Base-by-base conservation (phyloP, 2,329 filamentous ascomycete genomes). In the Fusarium sp. region DNA sequence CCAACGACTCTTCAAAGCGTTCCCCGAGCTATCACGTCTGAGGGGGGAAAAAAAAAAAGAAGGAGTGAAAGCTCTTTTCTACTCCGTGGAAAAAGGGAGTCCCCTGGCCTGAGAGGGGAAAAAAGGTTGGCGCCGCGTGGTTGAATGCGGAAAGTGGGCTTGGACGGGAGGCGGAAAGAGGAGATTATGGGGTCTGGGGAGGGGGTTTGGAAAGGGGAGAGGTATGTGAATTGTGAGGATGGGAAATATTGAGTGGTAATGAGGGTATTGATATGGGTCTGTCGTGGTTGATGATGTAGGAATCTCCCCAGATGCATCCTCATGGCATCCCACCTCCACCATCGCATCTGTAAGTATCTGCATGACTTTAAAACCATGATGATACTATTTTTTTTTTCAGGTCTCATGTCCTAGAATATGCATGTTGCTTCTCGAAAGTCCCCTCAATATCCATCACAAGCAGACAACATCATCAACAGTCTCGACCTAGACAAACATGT, bases 51-150 rank as follows among this genome's bases (percentile, higher is more conserved):
- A 20, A 44, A 36, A 20, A 36, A 24, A 27, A 24, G 33, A 44
- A 36, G 20, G 33, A 20, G 31, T 14, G 5, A 35, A 56, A 36
- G 31, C 6, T 17, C 12, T 11, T 24, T 17, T 17, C 20, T n/a
- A 16, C 31, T 33, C 20, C 22, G 55, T 40, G 55, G 55, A 29
- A 51, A 46, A 62, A 16, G 14, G 14, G 59, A 16, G 59, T 24
- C 59, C 59, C 22, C 42, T 46, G 40, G 6, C 16, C 24, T 36
- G 12, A 33, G 35, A 22, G 35, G 27, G 46, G 14, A 14, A 27
- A 16, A 24, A 64, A 73, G 64, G 12, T 62, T 66, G 49, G 68
- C 71, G 71, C 71, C 71, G 40, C 68, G 6, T 51, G 35, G 61
- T 61, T 55, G 6, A 72, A 72, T 63, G 60, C 67, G 64, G 71